Conservation (phyloP, 2,329 filamentous ascomycete genomes). For the Penicillium sp. region DNA sequence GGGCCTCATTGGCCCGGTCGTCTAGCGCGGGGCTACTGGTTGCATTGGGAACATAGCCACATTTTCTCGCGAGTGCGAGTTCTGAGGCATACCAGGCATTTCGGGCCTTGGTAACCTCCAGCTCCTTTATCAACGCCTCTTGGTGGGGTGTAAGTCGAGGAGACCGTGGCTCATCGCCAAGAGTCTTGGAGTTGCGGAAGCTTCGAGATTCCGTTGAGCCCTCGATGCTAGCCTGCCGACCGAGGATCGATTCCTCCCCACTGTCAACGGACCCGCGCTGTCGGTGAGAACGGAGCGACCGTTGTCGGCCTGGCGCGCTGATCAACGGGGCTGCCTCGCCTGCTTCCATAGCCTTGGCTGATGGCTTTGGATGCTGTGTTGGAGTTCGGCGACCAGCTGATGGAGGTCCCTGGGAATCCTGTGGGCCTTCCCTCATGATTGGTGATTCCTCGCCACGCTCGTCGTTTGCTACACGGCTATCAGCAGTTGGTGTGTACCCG, state of each 20-base stretch:
- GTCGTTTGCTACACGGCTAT: slow-evolving; percentile 40
- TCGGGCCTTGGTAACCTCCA: slow-evolving; percentile 77
- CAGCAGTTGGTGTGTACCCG: slow-evolving; percentile 42
- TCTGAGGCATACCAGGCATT: slow-evolving; percentile 98
- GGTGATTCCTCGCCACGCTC: slow-evolving; percentile 50
- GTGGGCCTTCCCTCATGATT: slow-evolving; percentile 44
- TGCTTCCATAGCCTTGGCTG: slow-evolving; percentile 48
- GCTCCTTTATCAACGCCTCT: slow-evolving; percentile 74
- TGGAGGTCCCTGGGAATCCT: slow-evolving; percentile 48
- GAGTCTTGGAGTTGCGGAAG: slow-evolving; percentile 41
- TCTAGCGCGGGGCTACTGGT: slow-evolving; percentile 72
- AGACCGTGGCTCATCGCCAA: slow-evolving; percentile 45
- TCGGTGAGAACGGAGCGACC: slow-evolving; percentile 56
- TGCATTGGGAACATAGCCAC: slow-evolving; percentile 74
- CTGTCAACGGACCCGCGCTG: slow-evolving; percentile 68
- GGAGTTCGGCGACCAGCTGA: slow-evolving; percentile 65
- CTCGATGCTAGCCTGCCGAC: slow-evolving; percentile 40
- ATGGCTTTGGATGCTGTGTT: slow-evolving; percentile 48
- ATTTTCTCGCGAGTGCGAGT: slow-evolving; percentile 83
- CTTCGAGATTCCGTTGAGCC: slow-evolving; percentile 38
- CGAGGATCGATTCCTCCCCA: slow-evolving; percentile 56
- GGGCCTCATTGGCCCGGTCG: slow-evolving; percentile 69
- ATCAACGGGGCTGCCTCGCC: slow-evolving; percentile 46
- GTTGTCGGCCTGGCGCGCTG: slow-evolving; percentile 44
- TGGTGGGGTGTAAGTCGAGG: slow-evolving; percentile 47